phyloP scores from a whole-genome alignment of 345 rosid species.

The Dipteronia sinensis region DNA sequence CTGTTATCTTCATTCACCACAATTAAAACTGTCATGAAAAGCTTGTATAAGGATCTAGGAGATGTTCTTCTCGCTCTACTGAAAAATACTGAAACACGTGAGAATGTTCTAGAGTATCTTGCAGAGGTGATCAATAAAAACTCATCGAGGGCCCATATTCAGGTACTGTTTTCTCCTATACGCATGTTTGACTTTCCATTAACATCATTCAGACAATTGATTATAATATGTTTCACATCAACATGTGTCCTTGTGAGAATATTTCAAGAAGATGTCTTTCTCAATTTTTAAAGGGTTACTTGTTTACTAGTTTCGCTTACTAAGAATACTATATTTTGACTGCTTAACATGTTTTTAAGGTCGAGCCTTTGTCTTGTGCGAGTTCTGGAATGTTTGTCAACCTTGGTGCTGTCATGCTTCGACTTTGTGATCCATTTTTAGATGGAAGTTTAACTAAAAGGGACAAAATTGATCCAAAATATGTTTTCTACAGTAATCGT shows the following conservation, averaged over 20 bases:
- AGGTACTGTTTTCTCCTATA: conserved; percentile 43
- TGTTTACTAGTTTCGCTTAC: not conserved
- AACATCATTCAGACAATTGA: not conserved
- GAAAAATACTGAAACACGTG: conserved; percentile 72
- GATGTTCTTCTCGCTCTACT: conserved; percentile 74
- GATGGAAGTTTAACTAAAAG: conserved; percentile 75
- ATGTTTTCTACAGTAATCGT: conserved; percentile 68
- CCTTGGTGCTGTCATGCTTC: conserved; percentile 97
- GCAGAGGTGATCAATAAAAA: conserved; percentile 95
- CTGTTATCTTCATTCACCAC: conserved; percentile 85
- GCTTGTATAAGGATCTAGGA: conserved; percentile 64
- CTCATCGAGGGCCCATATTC: conserved; percentile 83
- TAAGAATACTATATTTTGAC: not conserved
- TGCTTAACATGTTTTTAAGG: conserved; percentile 53
- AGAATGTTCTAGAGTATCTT: conserved; percentile 85
- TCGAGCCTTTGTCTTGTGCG: conserved; percentile 91
- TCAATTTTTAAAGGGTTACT: conserved; percentile 5
- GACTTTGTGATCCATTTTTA: conserved; percentile 86
- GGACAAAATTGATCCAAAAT: conserved; percentile 87
- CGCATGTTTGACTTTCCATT: not conserved
- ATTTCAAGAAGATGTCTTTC: not conserved
- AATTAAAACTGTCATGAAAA: conserved; percentile 77
- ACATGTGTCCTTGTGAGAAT: not conserved
- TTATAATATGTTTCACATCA: not conserved
- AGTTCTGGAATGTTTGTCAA: conserved; percentile 98